Evolutionary conservation across 257 asterid genomes (phyloP).

Genomic region (Petunia secreta): DNA sequence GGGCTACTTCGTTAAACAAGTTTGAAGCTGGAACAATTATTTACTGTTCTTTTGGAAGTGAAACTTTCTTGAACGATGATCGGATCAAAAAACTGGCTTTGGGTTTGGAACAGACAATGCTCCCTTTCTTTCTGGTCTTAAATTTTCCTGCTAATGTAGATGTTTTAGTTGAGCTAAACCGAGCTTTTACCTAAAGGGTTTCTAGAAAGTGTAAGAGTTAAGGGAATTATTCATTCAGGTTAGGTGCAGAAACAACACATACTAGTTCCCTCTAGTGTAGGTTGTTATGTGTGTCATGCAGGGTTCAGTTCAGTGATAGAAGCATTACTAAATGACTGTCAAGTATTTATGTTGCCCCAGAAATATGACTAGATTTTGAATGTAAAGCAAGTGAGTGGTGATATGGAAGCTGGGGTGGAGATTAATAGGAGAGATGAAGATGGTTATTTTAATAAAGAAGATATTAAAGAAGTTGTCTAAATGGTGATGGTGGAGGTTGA

Average conservation of each 20-base stretch:
- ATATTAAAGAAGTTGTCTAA: slow-evolving; percentile 40
- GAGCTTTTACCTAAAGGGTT: slow-evolving; percentile 51
- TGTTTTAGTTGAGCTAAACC: slow-evolving; percentile 30
- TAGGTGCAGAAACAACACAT: slow-evolving; percentile 66
- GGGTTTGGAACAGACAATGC: slow-evolving; percentile 47
- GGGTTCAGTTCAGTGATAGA: too few relatives aligned
- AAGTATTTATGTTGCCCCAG: too few relatives aligned
- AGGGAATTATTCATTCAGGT: slow-evolving; percentile 24
- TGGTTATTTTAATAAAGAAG: slow-evolving; percentile 39
- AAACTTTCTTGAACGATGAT: slow-evolving; percentile 45
- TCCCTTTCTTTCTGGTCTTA: slow-evolving; percentile 48
- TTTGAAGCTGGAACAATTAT: slow-evolving; percentile 41
- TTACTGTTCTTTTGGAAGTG: slow-evolving; percentile 21
- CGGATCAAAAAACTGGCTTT: slow-evolving; percentile 43
- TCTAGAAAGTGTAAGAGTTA: slow-evolving; percentile 35
- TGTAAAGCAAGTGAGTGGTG: slow-evolving; percentile 45
- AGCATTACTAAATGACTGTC: too few relatives aligned
- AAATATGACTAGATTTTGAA: slow-evolving; percentile 44
- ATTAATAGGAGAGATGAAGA: too few relatives aligned
- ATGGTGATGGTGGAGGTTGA: slow-evolving; percentile 26
- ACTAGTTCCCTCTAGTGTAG: slow-evolving; percentile 44
- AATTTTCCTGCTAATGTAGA: slow-evolving; percentile 42
- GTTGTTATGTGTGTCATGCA: slow-evolving; percentile 8
- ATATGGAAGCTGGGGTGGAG: slow-evolving; percentile 29
- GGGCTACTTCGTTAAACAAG: slow-evolving; percentile 40